Evolutionary conservation across 2,329 filamentous ascomycete genomes (phyloP), one percentile per base, ranked within the genome.

Genomic region (Penicillium sp.): DNA sequence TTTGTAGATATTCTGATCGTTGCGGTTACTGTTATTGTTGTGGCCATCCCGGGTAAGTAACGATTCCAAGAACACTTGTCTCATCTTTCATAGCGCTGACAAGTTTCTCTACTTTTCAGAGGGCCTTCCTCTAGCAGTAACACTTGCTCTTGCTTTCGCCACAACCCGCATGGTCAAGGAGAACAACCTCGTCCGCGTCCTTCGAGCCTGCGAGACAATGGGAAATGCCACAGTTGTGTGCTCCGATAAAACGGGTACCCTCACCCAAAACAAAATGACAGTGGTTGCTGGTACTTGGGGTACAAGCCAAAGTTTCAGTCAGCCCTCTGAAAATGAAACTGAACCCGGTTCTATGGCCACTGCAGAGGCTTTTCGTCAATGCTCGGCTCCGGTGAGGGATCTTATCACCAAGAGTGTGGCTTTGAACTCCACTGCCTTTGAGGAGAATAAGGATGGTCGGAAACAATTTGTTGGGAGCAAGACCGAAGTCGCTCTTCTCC

Each of bases 121-220:
- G 70, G 85, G 85, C 33, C 73, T 89, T 20, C 85, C 85, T 4
- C 73, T 89, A 31, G 85, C 85, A 14, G 85, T 88, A n/a, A 89
- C 85, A 0, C 71, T 89, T 17, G 84, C 85, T 11, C 69, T 89
- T 30, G 85, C 84, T 7, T 88, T 87, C 62, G 85, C 85, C 4
- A 88, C 84, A 1, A 86, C 80, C 8, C 78, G 82, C 39, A 88
- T 88, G 85, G 67, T 87, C 43, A 84, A 79, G 53, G 84, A 88
- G 63, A 85, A 86, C 67, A 88, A 88, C 54, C 68, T 89, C 43
- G 84, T 88, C 30, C 80, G 85, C 23, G 82, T 87, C 41, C 74
- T 89, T 41, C 84, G 86, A 56, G 83, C 85, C 15, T 88, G 85
- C 55, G 85, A 88, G 63, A 86, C 86, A 31, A 88, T 88, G 84